A percentile compares a stretch with the other conserved stretches of the same genome.
phyloP scores from a whole-genome alignment of 2,329 filamentous ascomycete species.

The Akanthomyces dipterigenus region DNA sequence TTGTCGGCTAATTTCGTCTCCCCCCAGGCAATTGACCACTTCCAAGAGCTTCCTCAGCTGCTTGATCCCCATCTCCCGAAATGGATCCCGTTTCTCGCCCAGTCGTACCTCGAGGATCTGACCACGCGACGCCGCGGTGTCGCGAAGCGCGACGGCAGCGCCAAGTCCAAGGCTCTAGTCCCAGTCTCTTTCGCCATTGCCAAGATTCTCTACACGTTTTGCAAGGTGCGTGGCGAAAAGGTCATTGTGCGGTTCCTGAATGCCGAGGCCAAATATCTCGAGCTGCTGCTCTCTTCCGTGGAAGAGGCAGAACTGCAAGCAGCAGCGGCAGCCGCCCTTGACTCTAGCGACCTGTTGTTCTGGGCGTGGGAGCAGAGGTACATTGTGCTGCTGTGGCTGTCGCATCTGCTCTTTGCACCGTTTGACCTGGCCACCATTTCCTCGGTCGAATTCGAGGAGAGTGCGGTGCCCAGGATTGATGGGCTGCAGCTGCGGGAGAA shows the following conservation, averaged over 20 bases:
- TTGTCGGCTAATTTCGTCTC: constrained; percentile 21
- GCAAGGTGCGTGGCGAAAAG: constrained; percentile 91
- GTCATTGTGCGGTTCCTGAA: constrained; percentile 86
- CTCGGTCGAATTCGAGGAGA: constrained; percentile 43
- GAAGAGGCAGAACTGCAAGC: constrained; percentile 46
- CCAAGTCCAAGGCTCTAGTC: constrained; percentile 36
- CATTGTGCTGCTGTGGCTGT: constrained; percentile 79
- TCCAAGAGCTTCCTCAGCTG: constrained; percentile 92
- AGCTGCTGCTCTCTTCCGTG: constrained; percentile 68
- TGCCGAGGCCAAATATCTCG: constrained; percentile 81
- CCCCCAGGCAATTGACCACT: constrained; percentile 67
- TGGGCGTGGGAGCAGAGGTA: constrained; percentile 87
- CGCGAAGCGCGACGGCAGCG: constrained; percentile 12
- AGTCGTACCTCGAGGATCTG: constrained; percentile 67
- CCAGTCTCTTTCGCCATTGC: constrained; percentile 66
- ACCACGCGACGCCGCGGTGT: constrained; percentile 29
- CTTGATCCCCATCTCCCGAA: constrained; percentile 75
- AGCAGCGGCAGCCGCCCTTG: constrained; percentile 6
- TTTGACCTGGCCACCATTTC: constrained; percentile 90
- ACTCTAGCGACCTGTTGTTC: constrained; percentile 10
- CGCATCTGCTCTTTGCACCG: constrained; percentile 73
- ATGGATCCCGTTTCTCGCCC: constrained; percentile 67
- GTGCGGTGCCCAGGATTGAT: constrained; percentile 33
- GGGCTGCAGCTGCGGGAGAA: constrained; percentile 50
- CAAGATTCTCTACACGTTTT: constrained; percentile 78